Evolutionary conservation across 2,329 filamentous ascomycete genomes (phyloP).

Genomic region (Pleochaeta shiraiana): DNA sequence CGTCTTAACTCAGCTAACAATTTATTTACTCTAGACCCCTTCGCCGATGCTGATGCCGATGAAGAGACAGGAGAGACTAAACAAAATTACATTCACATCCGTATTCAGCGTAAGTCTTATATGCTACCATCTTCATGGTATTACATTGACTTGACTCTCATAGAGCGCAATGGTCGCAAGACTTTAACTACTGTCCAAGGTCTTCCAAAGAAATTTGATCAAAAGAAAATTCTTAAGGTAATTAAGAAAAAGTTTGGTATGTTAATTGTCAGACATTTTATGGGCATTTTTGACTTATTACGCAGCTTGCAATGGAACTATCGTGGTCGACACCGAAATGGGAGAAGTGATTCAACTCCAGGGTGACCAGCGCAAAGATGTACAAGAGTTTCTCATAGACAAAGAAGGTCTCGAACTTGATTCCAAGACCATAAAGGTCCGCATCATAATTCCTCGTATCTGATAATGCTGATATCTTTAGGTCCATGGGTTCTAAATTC

Average conservation of each 20-base stretch:
- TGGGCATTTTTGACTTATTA: neutral
- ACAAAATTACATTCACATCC: constrained; percentile 98
- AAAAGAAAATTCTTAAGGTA: constrained; percentile 99
- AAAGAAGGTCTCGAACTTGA: constrained; percentile 87
- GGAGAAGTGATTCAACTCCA: constrained; percentile 99
- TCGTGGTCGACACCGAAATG: constrained; percentile 90
- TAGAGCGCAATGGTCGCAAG: constrained; percentile 99
- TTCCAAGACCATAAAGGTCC: constrained; percentile 89
- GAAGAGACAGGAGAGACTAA: constrained; percentile 94
- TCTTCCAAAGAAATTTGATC: constrained; percentile 96
- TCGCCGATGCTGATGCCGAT: constrained; percentile 99
- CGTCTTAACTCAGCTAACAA: constrained; percentile 9
- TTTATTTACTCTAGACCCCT: constrained; percentile 52
- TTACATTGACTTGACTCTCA: constrained; percentile 5
- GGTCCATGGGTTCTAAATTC: constrained; percentile 41
- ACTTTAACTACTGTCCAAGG: constrained; percentile 99
- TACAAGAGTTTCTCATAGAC: constrained; percentile 91
- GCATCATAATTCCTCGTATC: neutral
- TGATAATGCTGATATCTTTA: constrained; percentile 9
- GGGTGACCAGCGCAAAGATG: constrained; percentile 97
- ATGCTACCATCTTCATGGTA: neutral
- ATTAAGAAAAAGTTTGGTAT: constrained; percentile 99
- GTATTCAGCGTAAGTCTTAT: constrained; percentile 78
- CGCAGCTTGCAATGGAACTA: constrained; percentile 97
- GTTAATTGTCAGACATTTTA: constrained; percentile 15